Base-by-base conservation (phyloP, 768 basidiomycete genomes). In the Pholiota molesta region DNA sequence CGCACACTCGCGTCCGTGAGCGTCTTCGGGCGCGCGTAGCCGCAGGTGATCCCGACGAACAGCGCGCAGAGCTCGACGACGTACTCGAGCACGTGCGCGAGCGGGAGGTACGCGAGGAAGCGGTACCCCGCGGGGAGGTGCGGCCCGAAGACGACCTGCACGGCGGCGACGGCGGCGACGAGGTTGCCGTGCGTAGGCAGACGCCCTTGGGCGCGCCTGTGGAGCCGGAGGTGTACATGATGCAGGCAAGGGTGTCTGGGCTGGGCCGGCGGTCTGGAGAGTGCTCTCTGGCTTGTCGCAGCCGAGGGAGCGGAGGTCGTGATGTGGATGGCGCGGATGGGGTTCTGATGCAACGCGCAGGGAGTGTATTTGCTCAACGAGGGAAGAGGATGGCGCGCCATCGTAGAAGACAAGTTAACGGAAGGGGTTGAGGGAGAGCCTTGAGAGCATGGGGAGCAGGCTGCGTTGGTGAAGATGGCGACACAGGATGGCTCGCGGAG, bases 131-230 rank as follows among this genome's bases (percentile, higher is more conserved):
- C 64, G 16, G 74, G 74, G 51, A 87, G 71, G 64, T 84, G 80
- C 60, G 83, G 86, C 23, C 85, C 76, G 6, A 95, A 79, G 2
- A 94, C 78, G 26, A 73, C 76, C 73, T 83, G 80, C 13, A 94
- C 80, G 17, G 87, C 88, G 8, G 86, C 92, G 54, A 94, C 77
- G 17, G 89, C 84, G 0, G 92, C 86, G 51, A 93, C 75, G 61
- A 95, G 82, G 77, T 95, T 95, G 31, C 79, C 75, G 71, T 96
- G 94, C 2, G 87, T 88, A 97, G 82, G 52, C 90, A 79, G 62
- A 95, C 95, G 61, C 95, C 94, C 75, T 96, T 97, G 23, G 95
- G 95, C 3, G 90, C 74, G 2, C 95, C 95, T 0, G 93, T 95
- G 63, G 85, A 88, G 14, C 94, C 89, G 58, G 84, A 82, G 17